Evolutionary conservation across 441 rosid species (phyloP).

Genomic region (Pelargonium fulgidum): DNA sequence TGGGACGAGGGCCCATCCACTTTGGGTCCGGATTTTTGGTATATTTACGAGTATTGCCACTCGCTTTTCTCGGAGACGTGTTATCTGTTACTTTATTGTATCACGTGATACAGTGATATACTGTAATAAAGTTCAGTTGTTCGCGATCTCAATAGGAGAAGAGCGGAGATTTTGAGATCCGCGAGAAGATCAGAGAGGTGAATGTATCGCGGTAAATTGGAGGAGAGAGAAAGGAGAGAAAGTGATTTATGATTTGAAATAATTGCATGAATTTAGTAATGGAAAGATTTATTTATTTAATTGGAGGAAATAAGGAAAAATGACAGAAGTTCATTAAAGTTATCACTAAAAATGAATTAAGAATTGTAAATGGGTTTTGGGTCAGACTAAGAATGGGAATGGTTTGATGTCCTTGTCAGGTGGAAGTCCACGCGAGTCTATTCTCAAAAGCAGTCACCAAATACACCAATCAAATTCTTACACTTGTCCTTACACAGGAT

Average conservation of each 20-base stretch:
- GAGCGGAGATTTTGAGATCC: background rate
- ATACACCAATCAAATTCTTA: background rate
- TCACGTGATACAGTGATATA: conserved; percentile 40
- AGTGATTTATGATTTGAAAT: background rate
- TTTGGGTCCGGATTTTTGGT: conserved; percentile 27
- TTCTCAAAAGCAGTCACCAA: background rate
- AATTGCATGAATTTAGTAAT: background rate
- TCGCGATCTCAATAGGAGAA: conserved; percentile 13
- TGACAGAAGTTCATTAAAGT: background rate
- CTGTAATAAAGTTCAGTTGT: background rate
- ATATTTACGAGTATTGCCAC: conserved; percentile 44
- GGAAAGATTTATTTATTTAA: background rate
- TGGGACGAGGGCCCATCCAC: conserved; percentile 13
- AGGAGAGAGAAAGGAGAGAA: background rate
- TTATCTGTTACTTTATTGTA: conserved; percentile 27
- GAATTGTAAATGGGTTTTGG: background rate
- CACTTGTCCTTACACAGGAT: background rate
- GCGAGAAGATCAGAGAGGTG: background rate
- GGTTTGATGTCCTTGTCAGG: background rate
- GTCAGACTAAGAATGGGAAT: conserved; percentile 6
- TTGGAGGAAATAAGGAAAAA: no score
- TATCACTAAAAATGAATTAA: background rate
- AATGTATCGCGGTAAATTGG: background rate
- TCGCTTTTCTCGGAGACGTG: conserved; percentile 25
- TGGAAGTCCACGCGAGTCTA: conserved; percentile 1